phyloP scores from a whole-genome alignment of 2,329 filamentous ascomycete genomes.

The Xylaria sp. region DNA sequence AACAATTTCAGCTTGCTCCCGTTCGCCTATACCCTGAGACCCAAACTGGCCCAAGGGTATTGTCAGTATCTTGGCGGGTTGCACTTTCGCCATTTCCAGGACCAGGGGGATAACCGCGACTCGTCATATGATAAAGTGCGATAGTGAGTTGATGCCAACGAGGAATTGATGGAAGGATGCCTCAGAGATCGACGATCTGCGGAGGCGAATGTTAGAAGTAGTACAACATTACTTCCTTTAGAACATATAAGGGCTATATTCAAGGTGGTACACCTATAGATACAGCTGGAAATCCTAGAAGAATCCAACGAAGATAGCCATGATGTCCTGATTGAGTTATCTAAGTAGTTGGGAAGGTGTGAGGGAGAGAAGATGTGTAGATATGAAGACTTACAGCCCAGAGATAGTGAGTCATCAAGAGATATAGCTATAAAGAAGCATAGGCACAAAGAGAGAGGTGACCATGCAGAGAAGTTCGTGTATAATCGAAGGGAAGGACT shows the following conservation, averaged over 20 bases:
- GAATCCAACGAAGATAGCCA: not conserved
- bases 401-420: too few relatives aligned
- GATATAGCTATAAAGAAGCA: too few relatives aligned
- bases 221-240: not conserved
- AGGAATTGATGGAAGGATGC: not conserved
- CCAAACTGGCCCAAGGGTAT: not conserved
- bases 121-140: not conserved
- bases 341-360: not conserved
- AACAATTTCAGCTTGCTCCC: too few relatives aligned
- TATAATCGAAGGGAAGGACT: too few relatives aligned
- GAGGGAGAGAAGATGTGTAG: not conserved
- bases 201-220: not conserved
- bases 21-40: not conserved
- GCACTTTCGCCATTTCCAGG: not conserved
- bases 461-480: too few relatives aligned
- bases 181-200: not conserved
- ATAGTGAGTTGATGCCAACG: not conserved
- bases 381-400: too few relatives aligned
- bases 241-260: not conserved
- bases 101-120: not conserved
- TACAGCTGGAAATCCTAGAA: not conserved
- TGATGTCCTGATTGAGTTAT: not conserved
- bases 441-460: too few relatives aligned
- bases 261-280: not conserved
- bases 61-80: not conserved